phyloP scores from a whole-genome alignment of 805 yeast species.

The Saturnispora besseyi region DNA sequence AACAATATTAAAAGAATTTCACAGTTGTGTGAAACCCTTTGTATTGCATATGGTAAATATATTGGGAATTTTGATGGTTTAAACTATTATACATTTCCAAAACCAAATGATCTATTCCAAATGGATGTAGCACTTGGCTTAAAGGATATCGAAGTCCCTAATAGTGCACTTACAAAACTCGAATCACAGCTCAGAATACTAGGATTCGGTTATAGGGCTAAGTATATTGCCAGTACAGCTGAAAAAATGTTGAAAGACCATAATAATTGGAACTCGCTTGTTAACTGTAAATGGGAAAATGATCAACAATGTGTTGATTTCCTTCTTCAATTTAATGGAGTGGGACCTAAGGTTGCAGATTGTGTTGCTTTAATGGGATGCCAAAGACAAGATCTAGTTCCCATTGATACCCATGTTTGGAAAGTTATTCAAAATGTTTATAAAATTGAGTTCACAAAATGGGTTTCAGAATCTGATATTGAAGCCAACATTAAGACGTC shows the following conservation, averaged over 20 bases:
- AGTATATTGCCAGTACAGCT: slow-evolving; percentile 76
- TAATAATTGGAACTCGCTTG: slow-evolving; percentile 29
- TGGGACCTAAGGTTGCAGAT: slow-evolving; percentile 97
- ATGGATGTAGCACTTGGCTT: slow-evolving; percentile 12
- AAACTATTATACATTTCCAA: slow-evolving; percentile 66
- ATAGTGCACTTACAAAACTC: slow-evolving; percentile 9
- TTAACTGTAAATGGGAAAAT: slow-evolving; percentile 28
- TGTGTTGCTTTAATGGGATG: slow-evolving; percentile 90
- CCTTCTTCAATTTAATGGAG: slow-evolving; percentile 66
- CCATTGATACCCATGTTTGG: slow-evolving; percentile 92
- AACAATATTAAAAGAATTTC: slow-evolving; percentile 91
- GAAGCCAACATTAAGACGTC: slow-evolving; percentile 1
- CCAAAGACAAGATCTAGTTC: slow-evolving; percentile 80
- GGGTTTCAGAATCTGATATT: slow-evolving; percentile 77
- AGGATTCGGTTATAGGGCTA: slow-evolving; percentile 90
- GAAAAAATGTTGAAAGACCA: slow-evolving; percentile 36
- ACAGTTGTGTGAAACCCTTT: slow-evolving; percentile 78
- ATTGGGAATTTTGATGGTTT: slow-evolving; percentile 46
- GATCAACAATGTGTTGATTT: slow-evolving; percentile 43
- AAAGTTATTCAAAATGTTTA: slow-evolving; percentile 83
- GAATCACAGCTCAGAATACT: slow-evolving; percentile 34
- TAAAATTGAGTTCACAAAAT: slow-evolving; percentile 35
- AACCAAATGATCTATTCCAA: slow-evolving; percentile 40
- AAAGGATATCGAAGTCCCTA: not conserved
- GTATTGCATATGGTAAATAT: slow-evolving; percentile 58